Base-by-base conservation (phyloP, 805 yeast species). In the Saccharomycopsis capsularis region DNA sequence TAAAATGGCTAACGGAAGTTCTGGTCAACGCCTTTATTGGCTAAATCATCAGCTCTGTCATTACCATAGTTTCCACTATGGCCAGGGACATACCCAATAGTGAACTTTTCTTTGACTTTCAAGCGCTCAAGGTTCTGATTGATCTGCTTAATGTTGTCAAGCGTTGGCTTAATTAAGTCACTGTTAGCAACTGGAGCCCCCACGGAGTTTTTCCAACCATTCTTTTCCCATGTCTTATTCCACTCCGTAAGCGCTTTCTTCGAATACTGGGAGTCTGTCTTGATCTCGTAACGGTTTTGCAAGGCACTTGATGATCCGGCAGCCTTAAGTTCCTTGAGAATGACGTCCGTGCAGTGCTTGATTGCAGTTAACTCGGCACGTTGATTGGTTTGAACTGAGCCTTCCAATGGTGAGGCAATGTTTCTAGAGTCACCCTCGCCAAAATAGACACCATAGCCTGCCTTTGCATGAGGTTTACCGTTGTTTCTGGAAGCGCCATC, bases 371-470 rank as follows among this genome's bases (percentile, higher is more conserved):
- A 71, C 63, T 90, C 97, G 1, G 95, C 93, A 37, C 86, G 66
- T 55, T 85, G 89, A 57, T 88, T 89, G 1, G 95, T 86, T 30
- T 81, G 88, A 2, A 58, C 59, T 2, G 60, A 62, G 2, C 68
- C 71, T 1, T n/a, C 38, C 23, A 87, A 66, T 0, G 82, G 76
- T 3, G 69, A 77, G 0, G 82, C 68, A 7, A 70, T 65, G 60
- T 84, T 85, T 40, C 83, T 63, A 2, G 70, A 51, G 57, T 81
- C 83, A 32, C 63, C 58, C 0, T 56, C 65, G 0, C 88, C 90
- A 61, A 74, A 86, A 60, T 67, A 87, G 0, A 84, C 85, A 22
- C 96, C 97, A 58, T 75, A 79, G 0, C 97, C 96, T 0, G 82
- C 80, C 2, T 56, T 49, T 1, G 74, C 68, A 6, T 56, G 55